Conservation (phyloP, 371 early-diverging fungal genomes). For the Mortierella sp. region DNA sequence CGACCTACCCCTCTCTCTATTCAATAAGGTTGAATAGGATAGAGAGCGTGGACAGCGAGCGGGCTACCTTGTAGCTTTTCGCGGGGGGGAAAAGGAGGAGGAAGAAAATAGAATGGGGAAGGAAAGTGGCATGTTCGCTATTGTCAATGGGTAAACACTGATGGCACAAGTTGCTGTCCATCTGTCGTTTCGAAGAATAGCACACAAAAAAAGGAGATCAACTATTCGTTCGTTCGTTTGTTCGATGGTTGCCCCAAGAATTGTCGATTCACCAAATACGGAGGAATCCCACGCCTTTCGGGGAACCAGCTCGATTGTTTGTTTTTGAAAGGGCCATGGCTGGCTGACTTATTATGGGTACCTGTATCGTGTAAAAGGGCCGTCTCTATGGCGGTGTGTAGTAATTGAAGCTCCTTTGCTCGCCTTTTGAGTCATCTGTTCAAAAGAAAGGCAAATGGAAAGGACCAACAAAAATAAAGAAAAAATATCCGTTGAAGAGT, state of each 20-base stretch:
- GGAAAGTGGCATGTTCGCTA: too few relatives aligned
- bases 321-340: not conserved
- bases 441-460: not conserved
- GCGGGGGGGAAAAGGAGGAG: not conserved
- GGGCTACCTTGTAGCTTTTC: not conserved
- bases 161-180: too few relatives aligned
- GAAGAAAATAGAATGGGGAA: not conserved
- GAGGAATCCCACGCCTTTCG: constrained; percentile 13
- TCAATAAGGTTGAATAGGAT: not conserved
- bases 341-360: not conserved
- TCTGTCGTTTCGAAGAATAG: too few relatives aligned
- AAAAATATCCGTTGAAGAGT: not conserved
- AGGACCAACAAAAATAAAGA: constrained; percentile 5
- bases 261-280: not conserved
- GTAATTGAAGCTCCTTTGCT: not conserved
- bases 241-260: not conserved
- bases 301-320: not conserved
- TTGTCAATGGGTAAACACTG: too few relatives aligned
- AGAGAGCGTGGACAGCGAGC: not conserved
- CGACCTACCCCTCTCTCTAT: not conserved
- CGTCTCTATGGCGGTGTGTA: not conserved
- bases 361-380: not conserved
- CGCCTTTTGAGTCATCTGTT: constrained; percentile 9
- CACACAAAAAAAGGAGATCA: not conserved
- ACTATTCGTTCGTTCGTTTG: not conserved